A percentile compares a stretch with the other conserved stretches of the same genome.
These are phyloP conservation scores for Pichia cabralensis DNA, from an alignment of 805 yeast genomes.

Conservation along the genomic window DNA sequence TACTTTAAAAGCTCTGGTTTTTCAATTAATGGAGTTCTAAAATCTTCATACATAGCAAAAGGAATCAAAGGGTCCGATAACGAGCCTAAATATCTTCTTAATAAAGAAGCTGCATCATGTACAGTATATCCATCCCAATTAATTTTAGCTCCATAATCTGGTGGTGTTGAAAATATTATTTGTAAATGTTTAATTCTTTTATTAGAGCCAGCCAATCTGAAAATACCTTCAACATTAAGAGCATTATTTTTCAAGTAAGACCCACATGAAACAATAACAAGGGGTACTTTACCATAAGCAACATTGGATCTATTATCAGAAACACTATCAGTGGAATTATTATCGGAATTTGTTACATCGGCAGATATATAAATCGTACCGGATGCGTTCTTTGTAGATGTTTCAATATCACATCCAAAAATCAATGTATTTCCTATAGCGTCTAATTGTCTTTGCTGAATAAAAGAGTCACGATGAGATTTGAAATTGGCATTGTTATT, in stretches of 20 bases:
- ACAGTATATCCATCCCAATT: conserved; percentile 92
- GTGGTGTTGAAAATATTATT: conserved; percentile 73
- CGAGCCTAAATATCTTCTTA: conserved; percentile 77
- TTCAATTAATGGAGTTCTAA: conserved; percentile 65
- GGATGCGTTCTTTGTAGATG: conserved; percentile 65
- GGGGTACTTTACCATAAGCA: conserved; percentile 82
- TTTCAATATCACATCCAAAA: conserved; percentile 71
- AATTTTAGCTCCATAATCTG: conserved; percentile 78
- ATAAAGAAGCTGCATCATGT: conserved; percentile 90
- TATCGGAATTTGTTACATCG: conserved; percentile 1
- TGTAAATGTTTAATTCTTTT: conserved; percentile 84
- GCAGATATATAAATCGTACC: conserved; percentile 58
- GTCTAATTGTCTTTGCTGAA: conserved; percentile 31
- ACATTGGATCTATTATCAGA: conserved; percentile 25
- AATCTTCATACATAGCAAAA: conserved; percentile 58
- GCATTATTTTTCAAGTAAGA: conserved; percentile 71
- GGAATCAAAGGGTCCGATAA: conserved; percentile 92
- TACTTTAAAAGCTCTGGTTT: conserved; percentile 59
- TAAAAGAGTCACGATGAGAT: conserved; percentile 41
- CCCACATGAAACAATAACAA: conserved; percentile 94
- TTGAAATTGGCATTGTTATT: conserved; percentile 15
- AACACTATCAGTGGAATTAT: conserved; percentile 45
- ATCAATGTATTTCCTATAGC: conserved; percentile 42
- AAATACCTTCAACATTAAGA: conserved; percentile 78
- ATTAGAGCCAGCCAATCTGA: conserved; percentile 85